Percentiles rank a stretch among this genome's conserved stretches.
phyloP scores from a whole-genome alignment of 148 eudicot genomes.

The Rhododendron williamsianum region DNA sequence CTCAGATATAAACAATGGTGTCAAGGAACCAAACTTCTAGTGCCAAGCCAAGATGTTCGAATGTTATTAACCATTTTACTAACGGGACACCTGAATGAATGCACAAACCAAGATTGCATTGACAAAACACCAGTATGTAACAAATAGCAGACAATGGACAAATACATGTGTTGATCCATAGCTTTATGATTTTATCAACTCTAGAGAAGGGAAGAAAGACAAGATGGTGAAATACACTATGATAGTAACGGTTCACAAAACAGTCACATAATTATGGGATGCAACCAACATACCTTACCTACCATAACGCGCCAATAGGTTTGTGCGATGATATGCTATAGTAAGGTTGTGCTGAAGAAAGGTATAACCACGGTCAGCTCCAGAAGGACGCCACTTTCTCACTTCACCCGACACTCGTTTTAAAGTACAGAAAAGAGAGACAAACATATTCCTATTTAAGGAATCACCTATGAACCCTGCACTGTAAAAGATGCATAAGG shows the following conservation, averaged over 20 bases:
- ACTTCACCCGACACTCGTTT: slow-evolving; percentile 59
- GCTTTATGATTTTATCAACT: not conserved
- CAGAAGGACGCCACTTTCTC: slow-evolving; percentile 95
- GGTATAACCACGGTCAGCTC: slow-evolving; percentile 93
- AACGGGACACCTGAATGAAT: too few species aligned
- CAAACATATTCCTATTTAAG: slow-evolving; percentile 96
- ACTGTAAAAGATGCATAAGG: slow-evolving; percentile 38
- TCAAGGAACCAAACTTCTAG: not conserved
- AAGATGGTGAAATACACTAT: not conserved
- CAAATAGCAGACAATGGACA: not conserved
- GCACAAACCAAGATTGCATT: not conserved
- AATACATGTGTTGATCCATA: not conserved
- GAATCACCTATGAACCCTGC: slow-evolving; percentile 99
- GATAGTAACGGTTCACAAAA: not conserved
- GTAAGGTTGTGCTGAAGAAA: slow-evolving; percentile 87
- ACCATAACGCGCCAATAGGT: slow-evolving; percentile 89
- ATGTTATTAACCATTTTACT: too few species aligned
- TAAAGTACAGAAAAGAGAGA: slow-evolving; percentile 76
- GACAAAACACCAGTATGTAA: not conserved
- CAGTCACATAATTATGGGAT: not conserved
- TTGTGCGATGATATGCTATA: slow-evolving; percentile 84
- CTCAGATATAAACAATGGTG: too few species aligned
- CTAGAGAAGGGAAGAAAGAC: not conserved
- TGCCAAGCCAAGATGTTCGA: not conserved
- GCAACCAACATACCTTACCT: slow-evolving; percentile 62